Base-by-base conservation (phyloP, 768 basidiomycete genomes). In the Lyophyllum atratum region DNA sequence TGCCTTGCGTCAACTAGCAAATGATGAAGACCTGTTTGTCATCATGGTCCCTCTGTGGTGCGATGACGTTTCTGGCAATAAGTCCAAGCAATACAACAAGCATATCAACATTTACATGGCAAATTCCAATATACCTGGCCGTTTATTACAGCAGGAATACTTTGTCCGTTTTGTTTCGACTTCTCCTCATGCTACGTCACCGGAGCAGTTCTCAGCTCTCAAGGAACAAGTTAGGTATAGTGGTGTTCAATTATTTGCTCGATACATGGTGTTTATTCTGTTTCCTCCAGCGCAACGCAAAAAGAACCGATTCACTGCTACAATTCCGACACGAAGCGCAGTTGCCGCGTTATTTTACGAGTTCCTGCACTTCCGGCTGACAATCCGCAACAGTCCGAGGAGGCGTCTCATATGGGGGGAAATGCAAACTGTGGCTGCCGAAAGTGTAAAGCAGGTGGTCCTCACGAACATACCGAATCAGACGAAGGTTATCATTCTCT, bases 361-460 rank as follows among this genome's bases (percentile, higher is more conserved):
- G 58, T 58, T 0, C 54, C 68, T 4, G 63, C 62, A 2, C 14
- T 65, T 0, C 68, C 66, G 0, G 72, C 69, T 0, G 72, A 75
- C 47, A 77, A 76, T 52, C 76, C 70, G 0, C 70, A 70, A 60
- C 72, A 76, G 45, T 62, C 66, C 0, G 70, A 74, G 26, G 64
- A 63, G 11, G 65, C 67, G 6, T 70, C 66, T 1, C 77, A 79
- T 21, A 73, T 70, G 19, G 77, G 77, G 0, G 54, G 68, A 0
- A 63, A 69, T 5, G 73, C 69, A 1, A 79, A 78, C 31, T 59
- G 59, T 11, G 64, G 60, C 11, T 80, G 77, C 56, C 66, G 72
- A 0, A 69, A 66, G n/a, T 76, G 73, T 46, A 0, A 62, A 14
- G 64, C 62, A 6, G 74, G 77, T 2, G 72, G 74, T 2, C 64